These are phyloP conservation scores for Lactifluus piperatus DNA, from an alignment of 768 basidiomycete species.

Conservation along the genomic window DNA sequence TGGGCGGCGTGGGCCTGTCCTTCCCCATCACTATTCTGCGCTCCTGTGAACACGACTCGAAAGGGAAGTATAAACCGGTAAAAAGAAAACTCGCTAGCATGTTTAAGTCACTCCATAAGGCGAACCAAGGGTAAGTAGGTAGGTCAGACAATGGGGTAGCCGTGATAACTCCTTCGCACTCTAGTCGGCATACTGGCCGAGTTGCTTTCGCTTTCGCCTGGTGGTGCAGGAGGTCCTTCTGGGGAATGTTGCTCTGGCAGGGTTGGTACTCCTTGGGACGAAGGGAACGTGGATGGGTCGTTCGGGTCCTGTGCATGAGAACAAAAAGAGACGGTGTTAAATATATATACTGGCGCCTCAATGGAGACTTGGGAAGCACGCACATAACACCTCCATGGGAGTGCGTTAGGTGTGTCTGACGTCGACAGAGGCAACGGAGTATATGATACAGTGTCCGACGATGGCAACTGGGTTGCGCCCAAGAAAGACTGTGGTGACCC, in stretches of 20 bases:
- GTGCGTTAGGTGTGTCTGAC: neutral
- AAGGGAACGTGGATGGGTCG: conserved; percentile 2
- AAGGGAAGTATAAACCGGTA: too few relatives aligned
- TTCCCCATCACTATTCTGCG: too few relatives aligned
- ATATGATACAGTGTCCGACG: neutral
- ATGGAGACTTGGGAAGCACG: neutral
- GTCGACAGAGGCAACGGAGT: neutral
- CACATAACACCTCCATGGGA: conserved; percentile 1
- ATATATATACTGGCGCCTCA: neutral
- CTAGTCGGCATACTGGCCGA: too few relatives aligned
- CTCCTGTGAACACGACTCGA: too few relatives aligned
- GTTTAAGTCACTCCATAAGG: too few relatives aligned
- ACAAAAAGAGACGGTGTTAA: too few relatives aligned
- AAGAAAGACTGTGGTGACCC: neutral
- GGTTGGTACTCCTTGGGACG: neutral
- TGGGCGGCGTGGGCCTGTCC: too few relatives aligned
- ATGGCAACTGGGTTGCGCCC: neutral
- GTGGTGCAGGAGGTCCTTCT: neutral
- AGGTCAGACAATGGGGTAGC: neutral
- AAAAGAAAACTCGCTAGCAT: too few relatives aligned
- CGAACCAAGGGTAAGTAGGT: too few relatives aligned
- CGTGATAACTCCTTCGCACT: neutral
- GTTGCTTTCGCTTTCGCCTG: neutral
- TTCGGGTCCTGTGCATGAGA: neutral
- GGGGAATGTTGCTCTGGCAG: too few relatives aligned